Conservation (phyloP, 495 filamentous ascomycete species). For the Hypoxylon cercidicola region DNA sequence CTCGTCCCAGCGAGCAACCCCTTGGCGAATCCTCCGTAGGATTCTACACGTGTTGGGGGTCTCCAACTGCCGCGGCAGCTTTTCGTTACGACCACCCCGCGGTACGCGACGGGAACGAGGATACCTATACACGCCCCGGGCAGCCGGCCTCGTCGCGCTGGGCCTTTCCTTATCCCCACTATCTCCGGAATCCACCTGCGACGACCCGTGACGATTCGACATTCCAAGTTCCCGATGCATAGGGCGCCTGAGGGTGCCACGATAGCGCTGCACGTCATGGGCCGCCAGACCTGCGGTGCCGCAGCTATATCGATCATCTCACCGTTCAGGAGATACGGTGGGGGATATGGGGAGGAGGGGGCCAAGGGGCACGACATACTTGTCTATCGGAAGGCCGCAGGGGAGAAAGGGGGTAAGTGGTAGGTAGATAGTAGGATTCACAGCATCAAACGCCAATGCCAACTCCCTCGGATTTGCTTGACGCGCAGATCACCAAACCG, state of each 20-base stretch:
- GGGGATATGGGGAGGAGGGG: neutral
- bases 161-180: no score
- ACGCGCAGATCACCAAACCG: no score
- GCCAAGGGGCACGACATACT: conserved; percentile 2
- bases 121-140: no score
- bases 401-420: conserved; percentile 2
- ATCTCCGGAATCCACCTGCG: no score
- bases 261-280: conserved; percentile 24
- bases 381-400: conserved; percentile 29
- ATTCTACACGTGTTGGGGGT: no score
- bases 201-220: conserved; percentile 5
- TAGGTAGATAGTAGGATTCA: neutral
- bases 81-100: no score
- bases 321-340: conserved; percentile 1
- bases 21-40: no score
- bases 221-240: neutral
- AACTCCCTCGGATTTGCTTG: no score
- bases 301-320: conserved; percentile 14
- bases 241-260: neutral
- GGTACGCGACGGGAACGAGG: no score
- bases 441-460: conserved; percentile 2
- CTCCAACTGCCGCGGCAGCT: no score
- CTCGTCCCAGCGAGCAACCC: no score
- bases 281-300: conserved; percentile 11
- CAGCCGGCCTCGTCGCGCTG: no score